These are phyloP conservation scores for Sclerotinia glacialis DNA, from an alignment of 2,329 filamentous ascomycete genomes.

Conservation along the genomic window DNA sequence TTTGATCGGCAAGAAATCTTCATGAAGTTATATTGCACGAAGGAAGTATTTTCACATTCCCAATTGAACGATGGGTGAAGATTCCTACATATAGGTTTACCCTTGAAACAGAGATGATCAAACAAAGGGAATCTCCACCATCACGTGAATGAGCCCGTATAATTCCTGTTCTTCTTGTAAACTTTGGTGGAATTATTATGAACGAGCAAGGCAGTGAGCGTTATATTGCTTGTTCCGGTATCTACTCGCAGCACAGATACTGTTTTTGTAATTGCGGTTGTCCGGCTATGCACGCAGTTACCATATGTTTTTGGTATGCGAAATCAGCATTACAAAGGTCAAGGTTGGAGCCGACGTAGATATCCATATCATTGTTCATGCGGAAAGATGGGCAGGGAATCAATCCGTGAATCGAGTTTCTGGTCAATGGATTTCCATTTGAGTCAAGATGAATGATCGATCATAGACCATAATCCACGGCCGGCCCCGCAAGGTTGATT, in stretches of 20 bases:
- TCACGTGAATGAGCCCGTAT: not conserved
- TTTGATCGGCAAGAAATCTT: not conserved
- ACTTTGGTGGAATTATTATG: not conserved
- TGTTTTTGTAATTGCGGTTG: not conserved
- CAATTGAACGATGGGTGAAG: not conserved
- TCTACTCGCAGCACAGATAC: not conserved
- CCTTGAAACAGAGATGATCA: not conserved
- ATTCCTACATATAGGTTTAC: not conserved
- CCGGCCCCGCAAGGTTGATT: slow-evolving; percentile 1
- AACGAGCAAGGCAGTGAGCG: not conserved
- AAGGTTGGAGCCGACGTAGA: not conserved
- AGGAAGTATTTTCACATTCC: not conserved
- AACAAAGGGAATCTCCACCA: not conserved
- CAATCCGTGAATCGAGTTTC: not conserved
- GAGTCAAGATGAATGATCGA: slow-evolving; percentile 3
- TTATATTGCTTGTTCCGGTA: not conserved
- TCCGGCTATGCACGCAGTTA: not conserved
- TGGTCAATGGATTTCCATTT: not conserved
- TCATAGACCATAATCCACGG: not conserved
- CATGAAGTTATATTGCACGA: not conserved
- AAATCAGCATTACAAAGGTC: not conserved
- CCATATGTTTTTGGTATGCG: not conserved
- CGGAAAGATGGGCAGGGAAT: not conserved
- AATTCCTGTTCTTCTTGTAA: not conserved
- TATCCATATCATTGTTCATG: not conserved